These are phyloP conservation scores for Albatrellus ellisii DNA, from an alignment of 768 basidiomycete species.

Conservation along the genomic window DNA sequence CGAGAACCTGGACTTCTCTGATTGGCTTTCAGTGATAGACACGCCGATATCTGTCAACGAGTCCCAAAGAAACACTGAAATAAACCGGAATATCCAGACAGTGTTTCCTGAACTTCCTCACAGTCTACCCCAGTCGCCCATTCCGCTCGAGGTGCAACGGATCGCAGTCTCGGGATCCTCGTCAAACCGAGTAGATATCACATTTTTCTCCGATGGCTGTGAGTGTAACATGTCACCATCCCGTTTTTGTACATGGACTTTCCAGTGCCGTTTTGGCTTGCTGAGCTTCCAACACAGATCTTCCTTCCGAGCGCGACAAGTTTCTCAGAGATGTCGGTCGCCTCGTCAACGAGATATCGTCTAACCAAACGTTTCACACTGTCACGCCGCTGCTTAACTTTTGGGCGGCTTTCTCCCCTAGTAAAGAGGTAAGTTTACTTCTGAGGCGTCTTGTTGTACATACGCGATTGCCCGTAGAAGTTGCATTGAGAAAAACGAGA, in stretches of 20 bases:
- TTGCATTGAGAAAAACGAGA: too few relatives aligned
- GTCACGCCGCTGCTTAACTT: slow-evolving; percentile 69
- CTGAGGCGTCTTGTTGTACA: not conserved
- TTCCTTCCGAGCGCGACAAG: slow-evolving; percentile 38
- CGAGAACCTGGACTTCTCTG: not conserved
- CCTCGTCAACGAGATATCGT: slow-evolving; percentile 55
- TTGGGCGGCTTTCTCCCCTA: slow-evolving; percentile 70
- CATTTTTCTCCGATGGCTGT: not conserved
- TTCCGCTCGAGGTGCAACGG: not conserved
- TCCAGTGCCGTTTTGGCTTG: not conserved
- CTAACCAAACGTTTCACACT: slow-evolving; percentile 65
- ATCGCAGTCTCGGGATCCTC: not conserved
- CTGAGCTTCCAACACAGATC: slow-evolving; percentile 27
- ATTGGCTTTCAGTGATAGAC: not conserved
- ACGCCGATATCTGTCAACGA: not conserved
- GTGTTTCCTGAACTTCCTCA: not conserved
- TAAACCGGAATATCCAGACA: not conserved
- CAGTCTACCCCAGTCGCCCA: not conserved
- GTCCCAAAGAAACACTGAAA: not conserved
- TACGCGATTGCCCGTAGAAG: too few relatives aligned
- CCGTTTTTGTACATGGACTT: not conserved
- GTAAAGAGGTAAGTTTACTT: slow-evolving; percentile 39
- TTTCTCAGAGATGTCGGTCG: slow-evolving; percentile 54
- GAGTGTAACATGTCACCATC: not conserved
- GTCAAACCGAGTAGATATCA: not conserved